Evolutionary conservation across 1,139 yeast genomes (phyloP), one percentile per base, ranked within the genome.

Genomic region (Pichia sp.): DNA sequence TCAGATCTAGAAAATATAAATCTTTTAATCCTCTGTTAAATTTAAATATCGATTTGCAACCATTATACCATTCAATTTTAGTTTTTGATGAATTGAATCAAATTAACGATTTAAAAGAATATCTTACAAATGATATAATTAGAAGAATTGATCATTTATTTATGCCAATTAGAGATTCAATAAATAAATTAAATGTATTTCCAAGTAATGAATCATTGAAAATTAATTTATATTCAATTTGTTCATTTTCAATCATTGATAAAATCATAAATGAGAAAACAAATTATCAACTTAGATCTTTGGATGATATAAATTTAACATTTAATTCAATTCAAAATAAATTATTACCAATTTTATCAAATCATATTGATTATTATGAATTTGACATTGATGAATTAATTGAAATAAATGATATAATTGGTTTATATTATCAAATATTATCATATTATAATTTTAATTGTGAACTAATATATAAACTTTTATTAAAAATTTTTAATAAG

Each of bases 161-260:
- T 35, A 76, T 86, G 50, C 58, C 62, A 36, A 52, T 67, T 18
- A 47, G 55, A 40, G 64, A 61, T 28, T 55, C 58, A n/a, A 57
- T 53, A 11, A 52, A 49, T 25, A 54, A 54, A 31, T 38, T 54
- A 5, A 56, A 56, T 37, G 48, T 55, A 28, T 58, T 53, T 35
- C 46, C 59, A 29, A 60, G 60, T 50, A 60, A 62, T 29, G 63
- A 65, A n/a, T 70, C 75, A 29, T 62, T 85, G 44, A 78, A 75
- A 46, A 75, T 74, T 7, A 81, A 83, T 57, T 67, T 87, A 34
- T 74, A 76, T 50, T 82, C 79, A 53, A 72, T 89, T 8, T 73
- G 83, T 3, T 96, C 96, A 0, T 87, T 88, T 57, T 80, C 89
- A 56, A 74, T 87, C 6, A 74, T 84, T 58, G 96, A 89, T 65